Conservation (phyloP, 768 basidiomycete species). For the Suillus luteus region DNA sequence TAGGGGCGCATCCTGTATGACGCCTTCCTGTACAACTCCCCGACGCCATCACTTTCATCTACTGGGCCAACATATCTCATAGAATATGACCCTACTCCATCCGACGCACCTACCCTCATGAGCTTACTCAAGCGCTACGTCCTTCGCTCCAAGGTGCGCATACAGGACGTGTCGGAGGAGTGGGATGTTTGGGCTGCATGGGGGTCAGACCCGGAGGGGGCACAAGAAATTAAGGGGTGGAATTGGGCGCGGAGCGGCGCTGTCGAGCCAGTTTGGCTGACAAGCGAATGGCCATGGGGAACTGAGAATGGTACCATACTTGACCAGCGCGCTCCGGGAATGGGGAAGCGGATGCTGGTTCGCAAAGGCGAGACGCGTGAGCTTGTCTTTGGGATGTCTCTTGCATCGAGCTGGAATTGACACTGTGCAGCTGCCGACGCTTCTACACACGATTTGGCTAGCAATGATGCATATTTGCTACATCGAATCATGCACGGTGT, state of each 20-base stretch:
- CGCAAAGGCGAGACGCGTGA: conserved; percentile 73
- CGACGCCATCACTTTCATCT: conserved; percentile 30
- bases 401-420: conserved; percentile 8
- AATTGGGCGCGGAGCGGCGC: conserved; percentile 67
- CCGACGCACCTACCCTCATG: conserved; percentile 62
- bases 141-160: conserved; percentile 85
- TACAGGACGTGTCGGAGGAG: conserved; percentile 75
- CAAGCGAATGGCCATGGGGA: conserved; percentile 60
- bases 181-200: conserved; percentile 85
- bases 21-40: conserved; percentile 75
- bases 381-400: conserved; percentile 33
- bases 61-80: conserved; percentile 61
- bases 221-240: conserved; percentile 48
- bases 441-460: conserved; percentile 54
- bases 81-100: conserved; percentile 67
- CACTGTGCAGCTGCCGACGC: conserved; percentile 49
- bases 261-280: conserved; percentile 76
- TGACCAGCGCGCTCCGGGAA: conserved; percentile 72
- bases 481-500: conserved; percentile 84
- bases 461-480: conserved; percentile 62
- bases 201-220: conserved; percentile 47
- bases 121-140: conserved; percentile 81
- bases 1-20: conserved; percentile 92
- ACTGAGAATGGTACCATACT: conserved; percentile 48
- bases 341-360: conserved; percentile 77